Evolutionary conservation across 495 filamentous ascomycete species (phyloP), one percentile per base, ranked within the genome.

Genomic region (Aspergillus haitiensis): DNA sequence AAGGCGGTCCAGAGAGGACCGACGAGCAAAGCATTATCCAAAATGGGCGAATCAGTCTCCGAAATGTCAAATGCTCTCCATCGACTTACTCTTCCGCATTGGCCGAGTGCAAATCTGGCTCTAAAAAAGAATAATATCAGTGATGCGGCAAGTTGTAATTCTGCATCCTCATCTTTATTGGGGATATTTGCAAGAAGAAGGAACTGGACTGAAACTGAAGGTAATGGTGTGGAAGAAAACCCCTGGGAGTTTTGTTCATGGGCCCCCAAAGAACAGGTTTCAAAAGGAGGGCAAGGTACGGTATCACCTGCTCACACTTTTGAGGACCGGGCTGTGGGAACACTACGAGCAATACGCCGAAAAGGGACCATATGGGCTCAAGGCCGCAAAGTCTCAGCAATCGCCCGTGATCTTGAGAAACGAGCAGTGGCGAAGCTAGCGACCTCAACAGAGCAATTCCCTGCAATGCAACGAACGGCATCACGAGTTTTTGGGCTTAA

Each of bases 161-260:
- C 61, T 16, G 33, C 61, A 21, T 64, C 68, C 21, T 68, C 58
- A 34, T 69, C 72, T 37, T 65, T 75, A 21, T 63, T 73, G 35
- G 61, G 62, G 12, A 69, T 67, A 53, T 63, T 72, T 35, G 55
- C 59, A 58, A 62, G 66, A 13, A 60, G 64, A 37, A 65, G 49
- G 44, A 47, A 50, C 10, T 55, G 55, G 4, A 44, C 50, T 16
- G 54, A 62, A 37, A 12, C 10, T 6, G 49, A 15, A 7, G n/a
- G 56, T 9, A 33, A 52, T 37, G 37, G 27, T 5, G 58, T 54
- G 3, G 16, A 36, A 21, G 58, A 55, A 16, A 55, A 60, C 4
- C 64, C 64, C 34, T 67, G 64, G 64, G 59, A 55, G 33, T 62
- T 64, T 48, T 64, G 62, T 34, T 61, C 60, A 10, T 63, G 64